These are phyloP conservation scores for Heritiera fomes DNA, from an alignment of 345 rosid genomes.

Conservation along the genomic window DNA sequence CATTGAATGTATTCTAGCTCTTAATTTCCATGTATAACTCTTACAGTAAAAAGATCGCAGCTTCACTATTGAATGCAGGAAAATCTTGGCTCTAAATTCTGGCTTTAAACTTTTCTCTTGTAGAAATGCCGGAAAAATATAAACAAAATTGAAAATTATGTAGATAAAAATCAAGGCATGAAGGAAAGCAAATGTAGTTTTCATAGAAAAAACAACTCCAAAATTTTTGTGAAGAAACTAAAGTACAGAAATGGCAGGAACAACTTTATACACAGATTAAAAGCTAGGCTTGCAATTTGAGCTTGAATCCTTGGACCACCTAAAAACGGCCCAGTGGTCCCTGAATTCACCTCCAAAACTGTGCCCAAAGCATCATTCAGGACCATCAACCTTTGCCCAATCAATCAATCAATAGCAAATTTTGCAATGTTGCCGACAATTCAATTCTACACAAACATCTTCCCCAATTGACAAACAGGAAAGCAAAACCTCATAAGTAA, in stretches of 20 bases:
- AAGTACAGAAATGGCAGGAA: conserved; percentile 6
- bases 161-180: not conserved
- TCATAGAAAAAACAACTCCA: not conserved
- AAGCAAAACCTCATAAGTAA: not conserved
- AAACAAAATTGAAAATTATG: no score
- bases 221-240: not conserved
- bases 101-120: no score
- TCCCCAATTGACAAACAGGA: conserved; percentile 4
- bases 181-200: not conserved
- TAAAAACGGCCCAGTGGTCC: not conserved
- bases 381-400: conserved; percentile 6
- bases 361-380: conserved; percentile 1
- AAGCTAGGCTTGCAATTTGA: not conserved
- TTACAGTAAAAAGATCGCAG: no score
- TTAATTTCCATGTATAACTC: no score
- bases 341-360: not conserved
- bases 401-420: not conserved
- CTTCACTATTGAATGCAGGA: no score
- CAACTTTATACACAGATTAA: not conserved
- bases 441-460: not conserved
- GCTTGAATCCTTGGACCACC: conserved; percentile 5
- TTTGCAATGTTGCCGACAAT: no score
- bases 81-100: not conserved
- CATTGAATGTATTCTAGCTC: no score
- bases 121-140: no score